Base-by-base conservation (phyloP, 805 yeast species). In the Ascoidea rubescens region DNA sequence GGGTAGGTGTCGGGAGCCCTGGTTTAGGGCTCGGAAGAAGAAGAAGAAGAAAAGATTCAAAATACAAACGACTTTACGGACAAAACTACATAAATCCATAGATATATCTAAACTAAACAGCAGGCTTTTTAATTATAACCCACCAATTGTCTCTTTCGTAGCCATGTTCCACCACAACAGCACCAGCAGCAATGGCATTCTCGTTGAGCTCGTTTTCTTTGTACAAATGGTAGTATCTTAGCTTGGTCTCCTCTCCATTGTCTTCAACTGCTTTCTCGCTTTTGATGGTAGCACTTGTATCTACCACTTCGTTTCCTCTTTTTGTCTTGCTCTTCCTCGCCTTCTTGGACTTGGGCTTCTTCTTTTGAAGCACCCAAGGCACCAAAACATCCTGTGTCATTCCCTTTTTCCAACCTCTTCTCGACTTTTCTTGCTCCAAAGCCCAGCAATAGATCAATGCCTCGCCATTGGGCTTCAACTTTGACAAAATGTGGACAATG, bases 61-160 rank as follows among this genome's bases (percentile, higher is more conserved):
- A 21, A 21, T 21, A 3, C 28, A 2, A 3, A 21, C 28, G 28
- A 21, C 28, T 21, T 21, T 21, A 3, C 28, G 2, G 28, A 21
- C 28, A 21, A 21, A 21, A 21, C 28, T 21, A 21, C 28, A 21
- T 21, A 21, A 21, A 21, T 21, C 28, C 3, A 21, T 21, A 21
- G 28, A 21, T 21, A 21, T 21, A 21, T 21, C 28, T 21, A 21
- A 21, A 21, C 28, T 21, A 21, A 21, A 3, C 28, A 21, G 28
- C 28, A 21, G 28, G 28, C 28, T 3, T 71, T 56, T 68, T 62
- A 28, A 73, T 69, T 4, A 82, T 68, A 2, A 72, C 82, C 86
- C 96, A 91, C 98, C 98, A 93, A 61, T 91, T 91, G 63, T 91
- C 99, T 62, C 77, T 79, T 64, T 93, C 98, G 62, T 91, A 93